Base-by-base conservation (phyloP, 768 basidiomycete genomes). In the Lactarius sanguifluus region DNA sequence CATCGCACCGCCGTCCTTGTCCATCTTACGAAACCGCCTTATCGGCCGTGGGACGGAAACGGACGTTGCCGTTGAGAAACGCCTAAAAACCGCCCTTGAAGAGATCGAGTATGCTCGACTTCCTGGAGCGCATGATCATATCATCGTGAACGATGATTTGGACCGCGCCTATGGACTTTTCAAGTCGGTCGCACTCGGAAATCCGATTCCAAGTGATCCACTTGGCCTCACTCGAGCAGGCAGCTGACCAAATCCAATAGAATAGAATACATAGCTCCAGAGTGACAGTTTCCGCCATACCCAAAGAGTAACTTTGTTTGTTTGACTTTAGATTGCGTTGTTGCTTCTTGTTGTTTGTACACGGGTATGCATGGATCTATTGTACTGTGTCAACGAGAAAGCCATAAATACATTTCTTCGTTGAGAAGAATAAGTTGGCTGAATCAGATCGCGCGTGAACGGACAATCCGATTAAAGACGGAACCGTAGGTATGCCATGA, bases 131-230 rank as follows among this genome's bases (percentile, higher is more conserved):
- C 93, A 94, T 71, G 91, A 98, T 75, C 73, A 91, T 41, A 85
- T 97, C 64, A 87, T 98, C 66, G 86, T 98, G 66, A 98, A 98
- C 76, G 95, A 95, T 71, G 86, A 96, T 73, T 75, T 96, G 16
- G 91, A 96, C 55, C 78, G 85, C 18, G 93, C 96, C 9, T 96
- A 96, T 75, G 77, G 78, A 0, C 75, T 89, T n/a, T 87, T 98
- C 74, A 88, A 86, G 75, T 79, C 79, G 65, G 83, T 95, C 23
- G 92, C 94, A 0, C 80, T 90, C 45, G 95, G 92, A 28, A 85
- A 91, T 62, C 73, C 77, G 52, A 77, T 84, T 30, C 73, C 74
- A 32, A 83, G 86, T 16, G 93, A 96, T 76, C 68, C 67, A 43
- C 77, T 96, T 59, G 94, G 94, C 94, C 5, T 77, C 80, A 13